phyloP scores from a whole-genome alignment of 768 basidiomycete species.

The Kwoniella heveanensis region DNA sequence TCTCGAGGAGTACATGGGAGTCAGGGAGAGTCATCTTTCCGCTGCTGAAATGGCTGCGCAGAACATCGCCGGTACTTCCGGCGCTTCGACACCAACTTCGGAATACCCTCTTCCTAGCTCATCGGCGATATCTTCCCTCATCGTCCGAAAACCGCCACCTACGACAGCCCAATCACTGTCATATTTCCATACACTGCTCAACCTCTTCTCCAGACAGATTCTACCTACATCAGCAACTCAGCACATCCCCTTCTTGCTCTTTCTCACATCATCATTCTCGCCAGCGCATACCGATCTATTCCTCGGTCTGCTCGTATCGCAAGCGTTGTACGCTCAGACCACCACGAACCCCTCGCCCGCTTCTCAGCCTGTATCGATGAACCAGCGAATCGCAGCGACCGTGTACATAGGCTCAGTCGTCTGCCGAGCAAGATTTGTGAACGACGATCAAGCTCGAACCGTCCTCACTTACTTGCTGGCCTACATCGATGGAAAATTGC shows the following conservation, averaged over 20 bases:
- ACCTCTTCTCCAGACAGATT: constrained; percentile 90
- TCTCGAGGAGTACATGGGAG: constrained; percentile 62
- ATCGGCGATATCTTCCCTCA: constrained; percentile 24
- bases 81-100: constrained; percentile 39
- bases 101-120: constrained; percentile 35
- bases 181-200: constrained; percentile 83
- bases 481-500: constrained; percentile 75
- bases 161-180: constrained; percentile 57
- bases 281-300: constrained; percentile 88
- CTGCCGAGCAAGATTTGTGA: constrained; percentile 82
- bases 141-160: constrained; percentile 56
- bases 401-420: constrained; percentile 92
- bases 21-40: constrained; percentile 15
- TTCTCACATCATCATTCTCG: constrained; percentile 91
- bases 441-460: constrained; percentile 69
- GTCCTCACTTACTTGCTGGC: constrained; percentile 83
- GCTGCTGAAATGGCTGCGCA: constrained; percentile 41
- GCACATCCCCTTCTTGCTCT: constrained; percentile 94
- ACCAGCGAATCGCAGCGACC: constrained; percentile 87
- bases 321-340: constrained; percentile 68
- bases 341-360: constrained; percentile 57
- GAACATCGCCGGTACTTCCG: constrained; percentile 32
- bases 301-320: constrained; percentile 89
- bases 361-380: constrained; percentile 51
- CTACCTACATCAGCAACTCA: constrained; percentile 95